Evolutionary conservation across 2,329 filamentous ascomycete genomes (phyloP).

Genomic region (Mariannaea sp.): DNA sequence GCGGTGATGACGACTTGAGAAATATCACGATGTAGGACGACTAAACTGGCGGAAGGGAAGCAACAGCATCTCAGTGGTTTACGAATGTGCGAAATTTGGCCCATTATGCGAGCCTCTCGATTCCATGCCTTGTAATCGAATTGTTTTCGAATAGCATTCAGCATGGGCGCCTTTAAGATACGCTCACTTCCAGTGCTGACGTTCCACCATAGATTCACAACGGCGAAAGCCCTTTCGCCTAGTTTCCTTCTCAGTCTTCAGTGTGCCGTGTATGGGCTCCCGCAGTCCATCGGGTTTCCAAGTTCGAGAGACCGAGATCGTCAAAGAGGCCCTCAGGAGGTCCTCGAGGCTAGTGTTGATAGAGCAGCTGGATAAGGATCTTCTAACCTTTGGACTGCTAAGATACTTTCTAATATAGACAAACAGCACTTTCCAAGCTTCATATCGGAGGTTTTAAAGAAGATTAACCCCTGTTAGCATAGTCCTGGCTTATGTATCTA

Average conservation of each 20-base stretch:
- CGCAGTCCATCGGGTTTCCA: not conserved
- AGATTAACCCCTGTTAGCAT: no score
- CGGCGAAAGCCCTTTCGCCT: conserved; percentile 21
- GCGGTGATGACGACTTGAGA: not conserved
- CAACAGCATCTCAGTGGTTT: not conserved
- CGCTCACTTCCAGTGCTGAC: conserved; percentile 30
- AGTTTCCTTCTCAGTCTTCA: not conserved
- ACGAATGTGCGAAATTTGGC: conserved; percentile 28
- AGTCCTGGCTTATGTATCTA: no score
- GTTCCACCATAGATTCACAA: conserved; percentile 29
- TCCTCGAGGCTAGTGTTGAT: no score
- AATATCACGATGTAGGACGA: conserved; percentile 25
- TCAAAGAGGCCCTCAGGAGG: not conserved
- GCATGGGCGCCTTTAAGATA: conserved; percentile 31
- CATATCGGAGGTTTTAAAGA: no score
- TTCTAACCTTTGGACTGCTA: no score
- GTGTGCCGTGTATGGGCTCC: conserved; percentile 21
- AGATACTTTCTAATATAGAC: no score
- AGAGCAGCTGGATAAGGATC: no score
- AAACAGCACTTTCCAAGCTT: no score
- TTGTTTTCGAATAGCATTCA: not conserved
- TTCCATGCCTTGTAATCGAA: conserved; percentile 20
- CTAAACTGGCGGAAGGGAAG: conserved; percentile 2
- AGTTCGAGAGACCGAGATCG: conserved; percentile 11
- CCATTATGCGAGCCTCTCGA: conserved; percentile 33